Evolutionary conservation across 192 early-diverging fungal species (phyloP).

Genomic region (Coemansia sp.): DNA sequence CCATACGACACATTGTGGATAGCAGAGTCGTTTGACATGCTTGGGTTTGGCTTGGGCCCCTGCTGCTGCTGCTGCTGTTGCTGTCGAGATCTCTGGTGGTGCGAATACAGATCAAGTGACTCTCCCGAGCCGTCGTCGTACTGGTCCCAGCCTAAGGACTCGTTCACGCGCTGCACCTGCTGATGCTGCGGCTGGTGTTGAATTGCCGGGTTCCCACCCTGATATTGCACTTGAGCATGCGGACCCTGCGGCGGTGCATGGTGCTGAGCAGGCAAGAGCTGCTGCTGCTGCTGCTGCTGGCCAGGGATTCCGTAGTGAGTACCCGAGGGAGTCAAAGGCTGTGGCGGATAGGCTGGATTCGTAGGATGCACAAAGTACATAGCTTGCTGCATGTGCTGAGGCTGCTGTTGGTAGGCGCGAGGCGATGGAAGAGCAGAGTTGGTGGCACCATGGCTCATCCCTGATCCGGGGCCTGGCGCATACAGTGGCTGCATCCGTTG

Average conservation of each 20-base stretch:
- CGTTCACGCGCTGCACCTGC: slow-evolving; percentile 21
- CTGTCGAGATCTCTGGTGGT: slow-evolving; percentile 1
- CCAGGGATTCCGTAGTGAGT: neutral
- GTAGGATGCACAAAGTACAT: slow-evolving; percentile 5
- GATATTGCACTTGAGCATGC: neutral
- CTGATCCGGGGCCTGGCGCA: slow-evolving; percentile 1
- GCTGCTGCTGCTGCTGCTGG: slow-evolving; percentile 6
- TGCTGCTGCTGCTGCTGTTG: slow-evolving; percentile 8
- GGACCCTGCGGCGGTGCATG: neutral
- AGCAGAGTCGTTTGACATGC: slow-evolving; percentile 11
- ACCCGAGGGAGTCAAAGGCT: neutral
- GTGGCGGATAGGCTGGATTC: slow-evolving; percentile 12
- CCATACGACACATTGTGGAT: slow-evolving; percentile 12
- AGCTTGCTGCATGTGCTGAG: slow-evolving; percentile 2
- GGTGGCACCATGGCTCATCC: neutral
- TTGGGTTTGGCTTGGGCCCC: neutral
- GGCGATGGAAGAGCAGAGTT: slow-evolving; percentile 40
- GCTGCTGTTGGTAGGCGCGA: slow-evolving; percentile 14
- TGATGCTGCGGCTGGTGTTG: slow-evolving; percentile 10
- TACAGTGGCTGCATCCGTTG: slow-evolving; percentile 11
- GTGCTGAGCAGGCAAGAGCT: slow-evolving; percentile 1
- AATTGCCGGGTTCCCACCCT: neutral
- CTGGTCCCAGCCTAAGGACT: neutral
- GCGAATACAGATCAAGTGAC: slow-evolving; percentile 9
- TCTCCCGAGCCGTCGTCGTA: slow-evolving; percentile 14